A percentile compares a stretch with the other conserved stretches of the same genome.
phyloP scores from a whole-genome alignment of 495 filamentous ascomycete species.

The Bryoglossum gracile region DNA sequence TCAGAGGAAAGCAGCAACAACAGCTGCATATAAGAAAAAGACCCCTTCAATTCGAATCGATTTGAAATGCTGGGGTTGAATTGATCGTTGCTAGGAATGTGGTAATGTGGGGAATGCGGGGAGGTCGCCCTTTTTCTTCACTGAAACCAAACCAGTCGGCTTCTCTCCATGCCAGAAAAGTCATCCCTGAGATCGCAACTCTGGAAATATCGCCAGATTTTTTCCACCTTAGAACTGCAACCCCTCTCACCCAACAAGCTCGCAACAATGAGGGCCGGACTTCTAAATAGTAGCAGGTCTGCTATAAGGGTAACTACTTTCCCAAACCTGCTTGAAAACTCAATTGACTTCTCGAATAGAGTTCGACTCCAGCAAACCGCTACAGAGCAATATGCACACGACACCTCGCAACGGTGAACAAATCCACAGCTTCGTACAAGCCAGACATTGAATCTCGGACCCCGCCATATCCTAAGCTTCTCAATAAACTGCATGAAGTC shows the following conservation, averaged over 20 bases:
- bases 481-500: constrained; percentile 53
- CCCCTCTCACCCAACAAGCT: background rate
- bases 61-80: no score
- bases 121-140: no score
- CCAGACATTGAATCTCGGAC: constrained; percentile 24
- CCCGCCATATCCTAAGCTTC: constrained; percentile 53
- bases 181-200: no score
- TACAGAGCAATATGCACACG: constrained; percentile 12
- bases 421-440: constrained; percentile 14
- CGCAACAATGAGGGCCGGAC: constrained; percentile 22
- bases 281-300: constrained; percentile 23
- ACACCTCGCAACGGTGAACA: constrained; percentile 22
- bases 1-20: no score
- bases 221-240: background rate
- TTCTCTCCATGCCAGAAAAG: no score
- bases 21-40: no score
- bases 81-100: no score
- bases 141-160: no score
- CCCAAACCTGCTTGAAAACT: background rate
- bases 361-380: constrained; percentile 7
- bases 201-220: no score
- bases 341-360: constrained; percentile 19
- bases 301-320: constrained; percentile 18
- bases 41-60: no score
- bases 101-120: no score